Evolutionary conservation across 176 grass and related monocot genomes (phyloP).

Genomic region (Rhynchospora breviuscula): DNA sequence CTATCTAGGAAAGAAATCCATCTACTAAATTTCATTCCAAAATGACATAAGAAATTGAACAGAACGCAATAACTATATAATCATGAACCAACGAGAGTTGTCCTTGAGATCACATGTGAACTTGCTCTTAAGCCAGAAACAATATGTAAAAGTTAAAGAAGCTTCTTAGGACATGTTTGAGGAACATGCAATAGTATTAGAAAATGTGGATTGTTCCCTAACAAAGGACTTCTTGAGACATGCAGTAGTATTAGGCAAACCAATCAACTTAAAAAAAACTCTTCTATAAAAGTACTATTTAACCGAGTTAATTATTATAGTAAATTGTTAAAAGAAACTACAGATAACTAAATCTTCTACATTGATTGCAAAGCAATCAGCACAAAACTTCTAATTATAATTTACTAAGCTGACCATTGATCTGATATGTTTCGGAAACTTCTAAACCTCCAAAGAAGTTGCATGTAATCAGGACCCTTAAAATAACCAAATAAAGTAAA

Average conservation of each 20-base stretch:
- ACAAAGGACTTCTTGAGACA: not conserved
- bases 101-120: not conserved
- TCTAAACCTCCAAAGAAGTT: not conserved
- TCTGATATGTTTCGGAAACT: not conserved
- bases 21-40: not conserved
- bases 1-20: not conserved
- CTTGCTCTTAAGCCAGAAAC: not conserved
- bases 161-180: not conserved
- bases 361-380: not conserved
- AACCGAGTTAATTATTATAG: not conserved
- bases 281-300: not conserved
- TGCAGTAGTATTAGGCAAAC: not conserved
- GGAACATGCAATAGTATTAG: not conserved
- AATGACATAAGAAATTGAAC: not conserved
- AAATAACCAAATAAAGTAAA: not conserved
- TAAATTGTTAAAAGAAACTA: not conserved
- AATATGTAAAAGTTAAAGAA: not conserved
- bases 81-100: not conserved
- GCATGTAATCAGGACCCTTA: not conserved
- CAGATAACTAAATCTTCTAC: not conserved
- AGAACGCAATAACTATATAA: not conserved
- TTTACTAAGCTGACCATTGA: not conserved
- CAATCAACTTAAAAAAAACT: not conserved
- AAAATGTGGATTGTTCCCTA: not conserved
- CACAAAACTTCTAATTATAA: not conserved